phyloP scores from a whole-genome alignment of 352 stramenopile genomes.

The Pythium angustatum region DNA sequence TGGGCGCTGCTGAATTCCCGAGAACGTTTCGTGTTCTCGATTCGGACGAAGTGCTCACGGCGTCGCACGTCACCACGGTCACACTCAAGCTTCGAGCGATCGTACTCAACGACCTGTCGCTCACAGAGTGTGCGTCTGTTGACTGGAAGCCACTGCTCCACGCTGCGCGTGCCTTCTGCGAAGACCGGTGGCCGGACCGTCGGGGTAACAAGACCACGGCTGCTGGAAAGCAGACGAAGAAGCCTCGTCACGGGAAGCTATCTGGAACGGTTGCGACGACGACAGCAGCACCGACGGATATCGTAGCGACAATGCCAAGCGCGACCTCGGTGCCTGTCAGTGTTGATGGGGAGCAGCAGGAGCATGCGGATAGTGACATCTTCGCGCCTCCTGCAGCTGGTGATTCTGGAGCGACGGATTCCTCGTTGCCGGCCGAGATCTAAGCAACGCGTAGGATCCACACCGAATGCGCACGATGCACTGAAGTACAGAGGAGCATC shows the following conservation, averaged over 20 bases:
- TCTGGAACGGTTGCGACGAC: background rate
- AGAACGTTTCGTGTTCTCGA: constrained; percentile 7
- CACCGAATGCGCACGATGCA: too few species aligned
- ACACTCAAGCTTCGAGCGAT: constrained; percentile 11
- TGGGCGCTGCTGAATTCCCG: constrained; percentile 17
- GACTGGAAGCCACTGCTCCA: constrained; percentile 44
- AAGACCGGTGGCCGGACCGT: constrained; percentile 68
- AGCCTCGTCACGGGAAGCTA: constrained; percentile 1
- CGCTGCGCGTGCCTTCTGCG: constrained; percentile 49
- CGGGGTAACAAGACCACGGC: background rate
- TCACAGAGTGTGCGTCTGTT: background rate
- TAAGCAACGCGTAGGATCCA: too few species aligned
- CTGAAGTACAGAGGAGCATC: too few species aligned
- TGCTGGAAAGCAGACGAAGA: background rate
- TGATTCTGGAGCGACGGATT: background rate
- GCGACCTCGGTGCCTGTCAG: too few species aligned
- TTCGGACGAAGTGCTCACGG: background rate
- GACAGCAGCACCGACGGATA: background rate
- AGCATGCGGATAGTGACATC: too few species aligned
- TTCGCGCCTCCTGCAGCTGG: too few species aligned
- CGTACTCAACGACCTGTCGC: constrained; percentile 21
- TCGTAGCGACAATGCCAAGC: too few species aligned
- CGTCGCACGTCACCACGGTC: background rate
- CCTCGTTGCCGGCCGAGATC: background rate
- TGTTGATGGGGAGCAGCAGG: too few species aligned